These are phyloP conservation scores for Dichotomopilus funicola DNA, from an alignment of 2,329 filamentous ascomycete genomes.

Conservation along the genomic window DNA sequence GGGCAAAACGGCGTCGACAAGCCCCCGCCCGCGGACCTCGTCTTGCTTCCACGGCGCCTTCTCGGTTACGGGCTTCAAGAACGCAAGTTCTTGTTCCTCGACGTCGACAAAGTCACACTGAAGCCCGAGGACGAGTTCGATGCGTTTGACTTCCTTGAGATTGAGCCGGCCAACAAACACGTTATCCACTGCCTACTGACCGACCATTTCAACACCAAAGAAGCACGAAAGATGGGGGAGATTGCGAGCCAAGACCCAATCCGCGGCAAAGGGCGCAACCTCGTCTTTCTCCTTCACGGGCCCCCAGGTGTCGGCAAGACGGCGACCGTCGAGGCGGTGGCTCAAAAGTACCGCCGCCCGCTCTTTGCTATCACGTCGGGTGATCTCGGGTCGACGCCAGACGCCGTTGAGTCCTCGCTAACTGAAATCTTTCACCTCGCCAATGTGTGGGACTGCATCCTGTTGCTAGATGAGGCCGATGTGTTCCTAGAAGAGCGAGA, in stretches of 20 bases:
- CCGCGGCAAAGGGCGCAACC: constrained; percentile 23
- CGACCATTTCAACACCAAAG: constrained; percentile 10
- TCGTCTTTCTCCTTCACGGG: constrained; percentile 20
- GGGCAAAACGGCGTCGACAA: neutral
- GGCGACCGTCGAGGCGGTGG: constrained; percentile 18
- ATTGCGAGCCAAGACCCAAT: constrained; percentile 15
- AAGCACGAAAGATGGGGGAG: neutral
- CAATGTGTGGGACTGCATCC: constrained; percentile 15
- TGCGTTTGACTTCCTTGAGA: neutral
- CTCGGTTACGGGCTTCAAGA: neutral
- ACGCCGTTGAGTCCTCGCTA: constrained; percentile 16
- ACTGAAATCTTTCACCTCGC: constrained; percentile 13
- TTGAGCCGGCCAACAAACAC: neutral
- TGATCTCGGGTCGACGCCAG: constrained; percentile 10
- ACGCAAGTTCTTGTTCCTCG: neutral
- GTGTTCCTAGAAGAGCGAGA: constrained; percentile 23
- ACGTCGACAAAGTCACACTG: neutral
- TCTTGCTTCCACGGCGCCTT: neutral
- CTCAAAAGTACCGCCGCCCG: constrained; percentile 20
- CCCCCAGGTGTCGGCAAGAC: constrained; percentile 25
- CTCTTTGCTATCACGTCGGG: constrained; percentile 17
- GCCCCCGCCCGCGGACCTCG: neutral
- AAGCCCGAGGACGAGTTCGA: neutral
- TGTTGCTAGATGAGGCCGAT: constrained; percentile 26
- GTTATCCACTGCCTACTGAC: constrained; percentile 1